These are phyloP conservation scores for Phaseolus lunatus DNA, from an alignment of 306 rosid species.

Conservation along the genomic window DNA sequence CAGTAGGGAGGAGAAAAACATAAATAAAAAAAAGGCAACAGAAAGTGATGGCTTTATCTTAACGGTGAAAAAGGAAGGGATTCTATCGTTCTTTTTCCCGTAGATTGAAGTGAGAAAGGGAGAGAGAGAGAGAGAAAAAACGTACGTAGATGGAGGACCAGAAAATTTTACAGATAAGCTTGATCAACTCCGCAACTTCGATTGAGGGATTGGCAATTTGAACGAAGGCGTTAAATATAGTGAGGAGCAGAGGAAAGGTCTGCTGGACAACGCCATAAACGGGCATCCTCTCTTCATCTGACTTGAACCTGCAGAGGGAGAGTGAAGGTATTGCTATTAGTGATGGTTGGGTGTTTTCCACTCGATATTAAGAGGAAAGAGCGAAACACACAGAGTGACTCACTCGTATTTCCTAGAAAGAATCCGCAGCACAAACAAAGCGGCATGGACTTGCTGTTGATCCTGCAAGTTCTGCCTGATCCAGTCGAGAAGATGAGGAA, in stretches of 20 bases:
- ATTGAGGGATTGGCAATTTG: slow-evolving; percentile 76
- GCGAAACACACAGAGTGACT: slow-evolving; percentile 16
- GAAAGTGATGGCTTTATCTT: no score
- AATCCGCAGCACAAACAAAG: slow-evolving; percentile 83
- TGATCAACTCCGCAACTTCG: slow-evolving; percentile 83
- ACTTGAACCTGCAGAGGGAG: slow-evolving; percentile 68
- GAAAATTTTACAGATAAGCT: slow-evolving; percentile 95
- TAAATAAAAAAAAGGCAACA: not conserved
- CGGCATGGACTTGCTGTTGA: slow-evolving; percentile 76
- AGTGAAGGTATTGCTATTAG: not conserved
- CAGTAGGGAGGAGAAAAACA: not conserved
- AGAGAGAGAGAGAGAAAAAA: not conserved
- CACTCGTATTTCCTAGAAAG: slow-evolving; percentile 95
- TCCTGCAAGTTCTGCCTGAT: slow-evolving; percentile 81
- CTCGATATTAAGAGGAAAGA: not conserved
- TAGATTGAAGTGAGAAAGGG: not conserved
- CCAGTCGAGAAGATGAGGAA: slow-evolving; percentile 89
- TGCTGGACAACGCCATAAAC: slow-evolving; percentile 73
- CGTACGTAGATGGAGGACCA: slow-evolving; percentile 97
- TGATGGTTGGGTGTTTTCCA: no score
- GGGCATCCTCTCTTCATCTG: slow-evolving; percentile 86
- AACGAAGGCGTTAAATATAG: slow-evolving; percentile 69
- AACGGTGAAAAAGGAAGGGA: no score
- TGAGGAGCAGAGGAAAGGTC: slow-evolving; percentile 85
- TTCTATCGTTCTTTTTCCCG: not conserved